Percentiles rank a stretch among this genome's conserved stretches.
phyloP scores from a whole-genome alignment of 768 basidiomycete species.

The Leucocoprinus sp. region DNA sequence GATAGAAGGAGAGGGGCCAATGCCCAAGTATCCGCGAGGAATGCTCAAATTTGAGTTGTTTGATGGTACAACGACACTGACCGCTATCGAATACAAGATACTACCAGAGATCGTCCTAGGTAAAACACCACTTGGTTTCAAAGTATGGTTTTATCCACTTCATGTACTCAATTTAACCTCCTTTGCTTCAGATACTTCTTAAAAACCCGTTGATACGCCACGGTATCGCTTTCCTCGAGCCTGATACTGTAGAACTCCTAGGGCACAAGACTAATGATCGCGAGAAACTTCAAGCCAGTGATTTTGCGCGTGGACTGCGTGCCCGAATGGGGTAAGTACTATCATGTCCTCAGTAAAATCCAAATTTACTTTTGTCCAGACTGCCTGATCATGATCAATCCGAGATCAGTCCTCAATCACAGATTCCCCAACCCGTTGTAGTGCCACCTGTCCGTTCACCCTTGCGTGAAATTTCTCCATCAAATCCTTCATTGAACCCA shows the following conservation, averaged over 20 bases:
- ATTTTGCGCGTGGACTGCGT: slow-evolving; percentile 57
- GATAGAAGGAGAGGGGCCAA: slow-evolving; percentile 59
- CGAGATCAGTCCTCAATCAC: slow-evolving; percentile 14
- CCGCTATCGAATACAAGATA: slow-evolving; percentile 71
- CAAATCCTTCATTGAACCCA: slow-evolving; percentile 17
- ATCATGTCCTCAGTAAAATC: neutral
- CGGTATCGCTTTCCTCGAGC: slow-evolving; percentile 74
- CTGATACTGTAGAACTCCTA: slow-evolving; percentile 49
- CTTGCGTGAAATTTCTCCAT: slow-evolving; percentile 30
- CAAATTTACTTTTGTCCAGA: neutral
- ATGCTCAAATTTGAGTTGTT: slow-evolving; percentile 72
- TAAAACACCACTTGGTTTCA: slow-evolving; percentile 73
- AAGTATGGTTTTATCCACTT: slow-evolving; percentile 40
- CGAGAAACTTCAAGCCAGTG: slow-evolving; percentile 43
- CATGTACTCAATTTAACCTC: neutral
- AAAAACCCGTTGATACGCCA: slow-evolving; percentile 59
- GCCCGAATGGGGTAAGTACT: slow-evolving; percentile 59
- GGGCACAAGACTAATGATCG: slow-evolving; percentile 60
- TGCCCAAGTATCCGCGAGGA: slow-evolving; percentile 75
- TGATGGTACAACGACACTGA: slow-evolving; percentile 64
- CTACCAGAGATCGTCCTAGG: slow-evolving; percentile 63
- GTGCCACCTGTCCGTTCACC: slow-evolving; percentile 24
- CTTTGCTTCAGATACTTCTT: slow-evolving; percentile 49
- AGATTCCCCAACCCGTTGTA: slow-evolving; percentile 1
- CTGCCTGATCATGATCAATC: slow-evolving; percentile 17